Evolutionary conservation across 2,329 filamentous ascomycete species (phyloP).

Genomic region (Ophiostoma ips): DNA sequence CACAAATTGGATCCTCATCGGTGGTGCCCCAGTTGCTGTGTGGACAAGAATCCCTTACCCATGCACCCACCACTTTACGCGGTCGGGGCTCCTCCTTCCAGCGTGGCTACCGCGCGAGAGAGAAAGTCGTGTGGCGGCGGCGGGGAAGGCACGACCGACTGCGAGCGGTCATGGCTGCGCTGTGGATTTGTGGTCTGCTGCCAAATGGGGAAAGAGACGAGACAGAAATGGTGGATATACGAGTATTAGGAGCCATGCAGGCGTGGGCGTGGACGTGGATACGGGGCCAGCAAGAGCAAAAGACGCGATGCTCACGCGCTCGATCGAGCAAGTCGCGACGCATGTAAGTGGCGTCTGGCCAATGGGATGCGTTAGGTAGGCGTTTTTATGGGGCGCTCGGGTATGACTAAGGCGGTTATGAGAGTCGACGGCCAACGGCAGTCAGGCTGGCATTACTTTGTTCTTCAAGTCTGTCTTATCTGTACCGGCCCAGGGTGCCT

Average conservation of each 20-base stretch:
- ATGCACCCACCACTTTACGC: conserved; percentile 5
- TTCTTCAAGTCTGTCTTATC: too few relatives aligned
- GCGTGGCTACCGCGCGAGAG: too few relatives aligned
- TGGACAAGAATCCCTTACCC: background rate
- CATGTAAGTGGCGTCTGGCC: conserved; percentile 5
- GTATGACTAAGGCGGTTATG: too few relatives aligned
- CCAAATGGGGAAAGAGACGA: background rate
- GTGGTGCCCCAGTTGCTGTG: conserved; percentile 1
- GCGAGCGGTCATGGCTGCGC: background rate
- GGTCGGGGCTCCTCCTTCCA: background rate
- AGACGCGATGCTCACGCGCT: conserved; percentile 12
- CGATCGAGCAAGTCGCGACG: conserved; percentile 6
- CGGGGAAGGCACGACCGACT: conserved; percentile 12
- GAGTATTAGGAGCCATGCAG: background rate
- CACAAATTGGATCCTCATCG: background rate
- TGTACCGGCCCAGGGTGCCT: too few relatives aligned
- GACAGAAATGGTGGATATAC: background rate
- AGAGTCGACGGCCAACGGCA: background rate
- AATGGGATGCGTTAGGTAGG: background rate
- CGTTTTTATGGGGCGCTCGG: background rate
- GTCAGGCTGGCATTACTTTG: too few relatives aligned
- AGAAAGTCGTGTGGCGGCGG: conserved; percentile 14
- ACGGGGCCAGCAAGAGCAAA: conserved; percentile 7
- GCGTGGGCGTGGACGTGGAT: conserved; percentile 1
- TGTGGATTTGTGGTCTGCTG: background rate